Percentiles rank a stretch among this genome's conserved stretches.
phyloP scores from a whole-genome alignment of 441 rosid genomes.

The Breynia disticha region DNA sequence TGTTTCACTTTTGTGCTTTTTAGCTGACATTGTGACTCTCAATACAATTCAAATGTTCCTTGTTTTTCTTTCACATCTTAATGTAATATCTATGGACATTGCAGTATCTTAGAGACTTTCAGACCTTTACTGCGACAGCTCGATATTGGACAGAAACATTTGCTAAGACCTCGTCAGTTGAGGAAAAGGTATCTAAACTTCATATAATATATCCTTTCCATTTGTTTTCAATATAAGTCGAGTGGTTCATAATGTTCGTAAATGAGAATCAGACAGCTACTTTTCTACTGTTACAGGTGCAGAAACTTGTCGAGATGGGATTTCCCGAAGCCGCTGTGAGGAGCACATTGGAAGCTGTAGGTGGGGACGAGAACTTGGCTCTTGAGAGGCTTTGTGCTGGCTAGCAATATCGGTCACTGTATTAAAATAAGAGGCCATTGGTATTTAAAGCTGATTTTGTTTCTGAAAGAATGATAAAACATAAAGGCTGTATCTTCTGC shows the following conservation, averaged over 20 bases:
- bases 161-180: constrained; percentile 71
- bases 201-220: neutral
- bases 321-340: constrained; percentile 66
- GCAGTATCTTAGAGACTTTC: constrained; percentile 82
- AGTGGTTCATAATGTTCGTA: neutral
- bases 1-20: too few relatives aligned
- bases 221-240: neutral
- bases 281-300: constrained; percentile 39
- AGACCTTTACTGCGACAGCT: constrained; percentile 78
- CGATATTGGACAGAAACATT: constrained; percentile 94
- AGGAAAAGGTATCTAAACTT: constrained; percentile 58
- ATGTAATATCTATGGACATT: constrained; percentile 13
- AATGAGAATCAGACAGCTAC: constrained; percentile 4
- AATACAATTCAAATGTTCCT: neutral
- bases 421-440: too few relatives aligned
- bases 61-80: neutral
- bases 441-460: neutral
- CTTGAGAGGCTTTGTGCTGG: constrained; percentile 83
- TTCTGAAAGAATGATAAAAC: neutral
- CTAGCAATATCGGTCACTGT: constrained; percentile 14
- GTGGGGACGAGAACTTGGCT: constrained; percentile 92
- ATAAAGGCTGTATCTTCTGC: too few relatives aligned
- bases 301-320: constrained; percentile 90
- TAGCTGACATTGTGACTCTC: neutral
- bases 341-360: constrained; percentile 63